Evolutionary conservation across 2,329 filamentous ascomycete species (phyloP), one percentile per base, ranked within the genome.

Genomic region (Clathrospora elynae): DNA sequence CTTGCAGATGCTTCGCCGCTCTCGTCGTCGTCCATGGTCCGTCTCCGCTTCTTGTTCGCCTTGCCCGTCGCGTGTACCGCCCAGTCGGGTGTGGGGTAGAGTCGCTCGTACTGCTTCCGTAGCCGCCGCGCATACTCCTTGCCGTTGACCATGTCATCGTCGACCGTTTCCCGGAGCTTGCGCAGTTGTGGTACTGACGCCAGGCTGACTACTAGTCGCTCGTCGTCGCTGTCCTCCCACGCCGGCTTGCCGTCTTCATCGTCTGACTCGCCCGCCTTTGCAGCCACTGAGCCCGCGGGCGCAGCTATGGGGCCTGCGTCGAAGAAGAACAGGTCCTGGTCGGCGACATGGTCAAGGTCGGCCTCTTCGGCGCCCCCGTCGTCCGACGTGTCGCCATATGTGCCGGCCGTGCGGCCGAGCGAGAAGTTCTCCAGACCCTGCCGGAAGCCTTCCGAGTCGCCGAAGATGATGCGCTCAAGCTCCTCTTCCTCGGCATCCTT

Each of bases 141-240:
- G 33, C 93, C 93, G 56, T 76, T 89, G 51, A 99, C 82, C 8
- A 95, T 67, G 67, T 99, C 93, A 62, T 99, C 93, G 1, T 81
- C 82, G 63, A 92, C 90, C 2, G 83, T 85, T 35, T 84, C 77
- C 49, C 93, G 82, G 50, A 99, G 76, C 71, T 97, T 97, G 55
- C 91, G 83, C 64, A 96, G 70, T 53, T 88, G 81, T 33, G 84
- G 81, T 30, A 86, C 84, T 17, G 83, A 81, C 3, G 89, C 87
- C 25, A 99, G 78, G 10, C 92, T 97, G 34, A 99, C 80, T 5
- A 84, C 82, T 50, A 96, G 75, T 39, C 88, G 82, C 64, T 97
- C 93, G 64, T 99, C 93, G 61, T 99, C 93, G 70, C 91, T 97
- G 67, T 99, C 93, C 57, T 91, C 84, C 93, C 93, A 99, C 1